phyloP scores from a whole-genome alignment of 768 basidiomycete species.

The Lactarius hatsudake region DNA sequence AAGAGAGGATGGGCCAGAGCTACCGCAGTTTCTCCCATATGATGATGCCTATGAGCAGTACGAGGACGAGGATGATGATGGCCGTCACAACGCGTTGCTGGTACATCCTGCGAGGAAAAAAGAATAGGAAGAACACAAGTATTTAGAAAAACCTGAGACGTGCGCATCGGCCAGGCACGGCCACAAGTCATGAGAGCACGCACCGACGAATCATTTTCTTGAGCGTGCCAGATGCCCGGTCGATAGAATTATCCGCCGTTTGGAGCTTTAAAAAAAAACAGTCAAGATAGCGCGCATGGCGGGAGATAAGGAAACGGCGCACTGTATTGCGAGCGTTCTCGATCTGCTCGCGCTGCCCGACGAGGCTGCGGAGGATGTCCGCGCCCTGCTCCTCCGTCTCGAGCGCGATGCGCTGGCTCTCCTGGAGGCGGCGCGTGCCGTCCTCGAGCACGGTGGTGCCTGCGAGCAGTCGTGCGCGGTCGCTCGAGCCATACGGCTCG shows the following conservation, averaged over 20 bases:
- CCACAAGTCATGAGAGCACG: conserved; percentile 32
- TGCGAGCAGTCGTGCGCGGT: conserved; percentile 74
- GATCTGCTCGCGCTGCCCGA: conserved; percentile 90
- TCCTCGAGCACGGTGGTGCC: conserved; percentile 81
- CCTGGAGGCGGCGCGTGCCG: conserved; percentile 79
- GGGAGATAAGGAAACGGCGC: conserved; percentile 30
- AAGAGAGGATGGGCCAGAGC: background rate
- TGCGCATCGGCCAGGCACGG: conserved; percentile 24
- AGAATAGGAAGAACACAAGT: conserved; percentile 20
- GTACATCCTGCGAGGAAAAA: conserved; percentile 78
- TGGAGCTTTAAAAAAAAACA: conserved; percentile 53
- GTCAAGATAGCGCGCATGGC: background rate
- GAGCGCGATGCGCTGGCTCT: conserved; percentile 87
- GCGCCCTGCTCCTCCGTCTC: conserved; percentile 97
- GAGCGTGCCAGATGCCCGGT: conserved; percentile 86
- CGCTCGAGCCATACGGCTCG: conserved; percentile 67
- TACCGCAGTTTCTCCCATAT: conserved; percentile 66
- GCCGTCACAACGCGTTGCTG: conserved; percentile 89
- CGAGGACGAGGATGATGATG: conserved; percentile 80
- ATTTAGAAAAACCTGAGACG: conserved; percentile 30
- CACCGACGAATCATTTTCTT: conserved; percentile 96
- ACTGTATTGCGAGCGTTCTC: conserved; percentile 91
- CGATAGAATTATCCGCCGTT: conserved; percentile 84
- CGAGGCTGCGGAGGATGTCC: conserved; percentile 82
- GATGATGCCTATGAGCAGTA: conserved; percentile 79